Conservation (phyloP, 768 basidiomycete genomes). For the Termitomyces sp. region DNA sequence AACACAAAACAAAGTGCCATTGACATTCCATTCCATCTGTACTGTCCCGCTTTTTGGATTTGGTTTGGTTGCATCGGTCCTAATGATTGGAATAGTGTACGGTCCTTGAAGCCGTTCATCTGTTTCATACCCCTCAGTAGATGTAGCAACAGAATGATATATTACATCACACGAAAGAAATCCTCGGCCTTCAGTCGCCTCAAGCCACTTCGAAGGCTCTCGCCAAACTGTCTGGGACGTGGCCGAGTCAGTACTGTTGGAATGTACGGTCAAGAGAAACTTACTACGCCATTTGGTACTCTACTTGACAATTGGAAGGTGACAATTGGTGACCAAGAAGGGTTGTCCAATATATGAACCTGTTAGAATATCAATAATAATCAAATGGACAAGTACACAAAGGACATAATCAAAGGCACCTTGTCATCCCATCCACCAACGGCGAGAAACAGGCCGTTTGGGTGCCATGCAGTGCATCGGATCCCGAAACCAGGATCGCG, state of each 20-base stretch:
- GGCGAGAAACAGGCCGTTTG: conserved; percentile 74
- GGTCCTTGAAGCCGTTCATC: conserved; percentile 63
- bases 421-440: conserved; percentile 89
- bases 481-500: conserved; percentile 84
- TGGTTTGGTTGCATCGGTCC: conserved; percentile 54
- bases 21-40: conserved; percentile 79
- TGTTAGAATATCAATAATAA: conserved; percentile 21
- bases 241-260: background rate
- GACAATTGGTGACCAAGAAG: conserved; percentile 67
- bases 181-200: conserved; percentile 76
- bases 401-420: conserved; percentile 29
- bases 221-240: conserved; percentile 67
- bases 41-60: conserved; percentile 61
- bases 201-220: conserved; percentile 82
- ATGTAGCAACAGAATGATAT: background rate
- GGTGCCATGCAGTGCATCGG: conserved; percentile 78
- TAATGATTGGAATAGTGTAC: conserved; percentile 42
- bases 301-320: conserved; percentile 59
- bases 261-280: conserved; percentile 17
- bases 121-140: conserved; percentile 18
- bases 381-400: background rate
- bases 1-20: conserved; percentile 66
- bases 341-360: conserved; percentile 71
- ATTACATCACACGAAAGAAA: conserved; percentile 71
- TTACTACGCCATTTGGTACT: conserved; percentile 50